Base-by-base conservation (phyloP, 176 grass and related monocot genomes). In the Bothriochloa decipiens region DNA sequence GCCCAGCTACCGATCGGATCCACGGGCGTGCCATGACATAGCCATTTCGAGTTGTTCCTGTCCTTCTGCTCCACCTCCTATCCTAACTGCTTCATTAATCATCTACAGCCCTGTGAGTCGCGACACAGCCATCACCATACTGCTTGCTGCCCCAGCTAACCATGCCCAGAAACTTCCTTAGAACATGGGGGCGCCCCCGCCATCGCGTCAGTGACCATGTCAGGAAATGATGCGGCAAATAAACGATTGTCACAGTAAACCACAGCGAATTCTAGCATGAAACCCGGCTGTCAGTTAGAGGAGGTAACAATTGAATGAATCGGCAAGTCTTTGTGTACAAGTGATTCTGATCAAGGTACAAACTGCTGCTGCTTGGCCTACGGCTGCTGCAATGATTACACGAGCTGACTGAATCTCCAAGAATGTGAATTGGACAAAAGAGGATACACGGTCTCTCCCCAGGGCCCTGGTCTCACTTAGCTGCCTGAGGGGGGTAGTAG, bases 271-370 rank as follows among this genome's bases (percentile, higher is more conserved):
- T 63, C 50, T 26, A 76, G 12, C 13, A 40, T 18, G 23, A 8
- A 49, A 41, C 1, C 1, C 0, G 53, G 80, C 41, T 64, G 70
- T 52, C 29, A 84, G 85, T 52, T 50, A 29, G 77, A 72, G 50
- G 53, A 79, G 27, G 75, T 68, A 86, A 79, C 50, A 82, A 92
- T 92, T 77, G 84, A 97, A 97, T 92, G 89, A 91, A 96, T 94
- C 80, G 70, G 78, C 65, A 78, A 78, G 79, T 77, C 72, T 75
- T 88, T 85, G 65, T 92, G 87, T 92, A 87, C 87, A 92, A 41
- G 53, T 36, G 65, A 74, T 20, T 85, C 82, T 74, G 53, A 79
- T 52, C 43, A 75, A 55, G 55, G 36, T 84, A 77, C 80, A 84
- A 81, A 86, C 17, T 47, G 25, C 70, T 47, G 25, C 70, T 74